A percentile compares a stretch with the other conserved stretches of the same genome.
Conservation (phyloP, 805 yeast species). For the Wickerhamiella slavikovae region DNA sequence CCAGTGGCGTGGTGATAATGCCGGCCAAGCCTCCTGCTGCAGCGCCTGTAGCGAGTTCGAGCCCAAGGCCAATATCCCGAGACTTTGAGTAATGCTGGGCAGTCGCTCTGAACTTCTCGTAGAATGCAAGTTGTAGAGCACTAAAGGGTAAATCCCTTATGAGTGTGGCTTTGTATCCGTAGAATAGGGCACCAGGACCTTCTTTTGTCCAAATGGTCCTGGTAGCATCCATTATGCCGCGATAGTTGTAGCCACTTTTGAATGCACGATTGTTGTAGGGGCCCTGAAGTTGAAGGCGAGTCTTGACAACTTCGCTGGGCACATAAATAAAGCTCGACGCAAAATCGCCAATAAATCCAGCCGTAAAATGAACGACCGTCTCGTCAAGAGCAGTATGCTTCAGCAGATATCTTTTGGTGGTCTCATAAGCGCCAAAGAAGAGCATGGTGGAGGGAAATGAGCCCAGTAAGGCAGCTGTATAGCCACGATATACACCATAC, state of each 20-base stretch:
- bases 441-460: slow-evolving; percentile 76
- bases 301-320: slow-evolving; percentile 86
- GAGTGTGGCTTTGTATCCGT: slow-evolving; percentile 87
- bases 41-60: slow-evolving; percentile 77
- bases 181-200: slow-evolving; percentile 58
- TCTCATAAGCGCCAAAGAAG: slow-evolving; percentile 85
- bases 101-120: slow-evolving; percentile 36
- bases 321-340: slow-evolving; percentile 78
- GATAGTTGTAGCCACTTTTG: slow-evolving; percentile 70
- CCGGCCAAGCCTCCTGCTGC: slow-evolving; percentile 93
- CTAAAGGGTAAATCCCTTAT: slow-evolving; percentile 88
- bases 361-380: slow-evolving; percentile 55
- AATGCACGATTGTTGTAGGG: slow-evolving; percentile 60
- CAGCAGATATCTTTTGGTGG: slow-evolving; percentile 49
- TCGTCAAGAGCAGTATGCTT: slow-evolving; percentile 47
- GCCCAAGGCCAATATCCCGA: slow-evolving; percentile 18
- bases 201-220: slow-evolving; percentile 41
- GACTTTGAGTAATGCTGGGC: slow-evolving; percentile 17
- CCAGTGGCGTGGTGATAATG: slow-evolving; percentile 70
- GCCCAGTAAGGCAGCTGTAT: slow-evolving; percentile 78
- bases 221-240: slow-evolving; percentile 52
- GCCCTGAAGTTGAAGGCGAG: slow-evolving; percentile 86
- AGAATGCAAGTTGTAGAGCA: slow-evolving; percentile 88
- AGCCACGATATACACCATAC: slow-evolving; percentile 82
- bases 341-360: slow-evolving; percentile 88